A percentile compares a stretch with the other conserved stretches of the same genome.
Conservation (phyloP, 768 basidiomycete species). For the Leccinum boreale region DNA sequence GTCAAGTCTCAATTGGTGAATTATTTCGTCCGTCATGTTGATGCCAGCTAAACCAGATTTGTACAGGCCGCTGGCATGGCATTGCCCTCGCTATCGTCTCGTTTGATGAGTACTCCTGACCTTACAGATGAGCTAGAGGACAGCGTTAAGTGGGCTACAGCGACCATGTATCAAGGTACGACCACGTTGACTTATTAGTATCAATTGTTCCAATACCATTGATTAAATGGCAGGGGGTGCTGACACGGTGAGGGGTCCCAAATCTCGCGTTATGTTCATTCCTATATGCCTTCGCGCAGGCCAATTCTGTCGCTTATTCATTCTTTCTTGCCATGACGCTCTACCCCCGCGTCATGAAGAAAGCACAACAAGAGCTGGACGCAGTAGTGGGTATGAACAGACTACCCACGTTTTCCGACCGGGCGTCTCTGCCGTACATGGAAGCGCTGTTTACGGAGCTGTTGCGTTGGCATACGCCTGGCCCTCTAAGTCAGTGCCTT, state of each 20-base stretch:
- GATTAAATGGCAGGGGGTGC: constrained; percentile 14
- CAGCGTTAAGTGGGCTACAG: constrained; percentile 16
- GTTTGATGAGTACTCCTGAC: constrained; percentile 4
- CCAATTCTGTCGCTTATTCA: constrained; percentile 7
- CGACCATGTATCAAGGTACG: constrained; percentile 13
- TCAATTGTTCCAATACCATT: too few relatives aligned
- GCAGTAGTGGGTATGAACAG: constrained; percentile 19
- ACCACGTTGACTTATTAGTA: neutral
- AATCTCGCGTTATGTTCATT: neutral
- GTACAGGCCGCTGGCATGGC: constrained; percentile 16
- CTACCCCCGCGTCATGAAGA: constrained; percentile 25
- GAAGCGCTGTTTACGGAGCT: constrained; percentile 27
- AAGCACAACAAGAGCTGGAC: constrained; percentile 27
- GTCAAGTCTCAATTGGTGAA: constrained; percentile 16
- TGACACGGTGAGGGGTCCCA: constrained; percentile 16
- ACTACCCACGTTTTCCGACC: constrained; percentile 26
- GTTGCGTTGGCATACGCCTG: constrained; percentile 20
- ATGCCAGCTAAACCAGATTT: neutral
- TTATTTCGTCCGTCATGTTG: neutral
- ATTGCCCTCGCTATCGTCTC: constrained; percentile 13
- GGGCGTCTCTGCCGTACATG: constrained; percentile 26
- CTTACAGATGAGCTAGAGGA: constrained; percentile 16
- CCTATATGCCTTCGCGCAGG: constrained; percentile 1
- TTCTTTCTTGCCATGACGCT: constrained; percentile 30
- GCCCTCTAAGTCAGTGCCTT: constrained; percentile 8